These are phyloP conservation scores for Pichia sp. DNA, from an alignment of 1,139 yeast genomes.

Conservation along the genomic window DNA sequence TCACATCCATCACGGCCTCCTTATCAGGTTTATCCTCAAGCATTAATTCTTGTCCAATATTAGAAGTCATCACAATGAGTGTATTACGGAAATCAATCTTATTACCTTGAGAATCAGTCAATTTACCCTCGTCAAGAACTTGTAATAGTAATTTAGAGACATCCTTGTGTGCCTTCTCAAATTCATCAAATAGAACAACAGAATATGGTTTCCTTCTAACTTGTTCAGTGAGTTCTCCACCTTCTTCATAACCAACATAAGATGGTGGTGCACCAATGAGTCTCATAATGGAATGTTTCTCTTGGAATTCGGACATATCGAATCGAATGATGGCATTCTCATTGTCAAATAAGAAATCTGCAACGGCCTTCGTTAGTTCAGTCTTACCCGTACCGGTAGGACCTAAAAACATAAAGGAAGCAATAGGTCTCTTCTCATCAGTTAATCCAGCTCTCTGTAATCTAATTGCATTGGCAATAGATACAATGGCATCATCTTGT, in stretches of 20 bases:
- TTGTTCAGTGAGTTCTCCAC: conserved; percentile 95
- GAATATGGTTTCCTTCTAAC: conserved; percentile 92
- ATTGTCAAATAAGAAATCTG: conserved; percentile 86
- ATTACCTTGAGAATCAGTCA: conserved; percentile 93
- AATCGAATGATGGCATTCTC: conserved; percentile 80
- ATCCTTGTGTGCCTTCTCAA: conserved; percentile 95
- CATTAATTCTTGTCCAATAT: conserved; percentile 88
- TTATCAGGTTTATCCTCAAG: conserved; percentile 58
- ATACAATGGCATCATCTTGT: conserved; percentile 88
- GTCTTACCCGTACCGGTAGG: conserved; percentile 99
- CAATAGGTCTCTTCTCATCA: conserved; percentile 89
- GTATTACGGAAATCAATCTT: conserved; percentile 92
- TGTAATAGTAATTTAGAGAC: conserved; percentile 82
- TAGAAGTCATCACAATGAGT: conserved; percentile 94
- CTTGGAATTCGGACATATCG: conserved; percentile 98
- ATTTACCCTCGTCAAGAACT: conserved; percentile 89
- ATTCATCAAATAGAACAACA: conserved; percentile 88
- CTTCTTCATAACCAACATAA: conserved; percentile 91
- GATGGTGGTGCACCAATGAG: conserved; percentile 98
- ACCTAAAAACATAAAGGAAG: conserved; percentile 91
- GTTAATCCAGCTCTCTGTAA: conserved; percentile 95
- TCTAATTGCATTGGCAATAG: conserved; percentile 91
- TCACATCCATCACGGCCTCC: conserved; percentile 51
- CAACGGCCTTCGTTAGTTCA: conserved; percentile 84
- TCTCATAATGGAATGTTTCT: conserved; percentile 82